A percentile compares a stretch with the other conserved stretches of the same genome.
Conservation (phyloP, 2,329 filamentous ascomycete genomes). For the Lachnellula willkommii region DNA sequence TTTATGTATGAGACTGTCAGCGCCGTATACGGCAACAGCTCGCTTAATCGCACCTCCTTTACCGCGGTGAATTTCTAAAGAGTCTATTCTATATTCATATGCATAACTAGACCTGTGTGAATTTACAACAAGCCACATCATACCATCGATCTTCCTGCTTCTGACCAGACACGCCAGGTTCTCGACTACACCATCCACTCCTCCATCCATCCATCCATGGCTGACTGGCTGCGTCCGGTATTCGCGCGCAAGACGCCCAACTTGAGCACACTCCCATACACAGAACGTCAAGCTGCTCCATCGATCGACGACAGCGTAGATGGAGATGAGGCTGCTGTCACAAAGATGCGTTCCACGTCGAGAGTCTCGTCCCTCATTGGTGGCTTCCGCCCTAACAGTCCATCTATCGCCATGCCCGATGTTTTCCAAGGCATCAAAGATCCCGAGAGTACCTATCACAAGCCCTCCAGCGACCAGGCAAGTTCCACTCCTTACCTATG, state of each 20-base stretch:
- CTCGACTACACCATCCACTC: not conserved
- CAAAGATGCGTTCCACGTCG: conserved; percentile 17
- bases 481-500: not conserved
- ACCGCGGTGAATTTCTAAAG: not conserved
- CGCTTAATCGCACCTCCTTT: not conserved
- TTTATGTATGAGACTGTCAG: too few relatives aligned
- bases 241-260: conserved; percentile 22
- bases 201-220: conserved; percentile 14
- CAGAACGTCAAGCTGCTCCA: conserved; percentile 6
- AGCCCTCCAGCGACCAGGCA: conserved; percentile 26
- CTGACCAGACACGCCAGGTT: too few relatives aligned
- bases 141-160: not conserved
- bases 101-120: not conserved
- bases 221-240: conserved; percentile 27
- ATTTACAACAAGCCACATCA: not conserved
- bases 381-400: conserved; percentile 15
- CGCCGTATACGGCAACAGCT: not conserved
- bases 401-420: conserved; percentile 12
- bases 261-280: conserved; percentile 2
- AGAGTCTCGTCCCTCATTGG: conserved; percentile 25
- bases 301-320: conserved; percentile 16
- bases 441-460: conserved; percentile 26
- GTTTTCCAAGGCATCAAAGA: conserved; percentile 18
- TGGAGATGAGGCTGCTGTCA: conserved; percentile 11
- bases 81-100: not conserved